These are phyloP conservation scores for Cadophora sp. DNA, from an alignment of 2,329 filamentous ascomycete species.

Conservation along the genomic window DNA sequence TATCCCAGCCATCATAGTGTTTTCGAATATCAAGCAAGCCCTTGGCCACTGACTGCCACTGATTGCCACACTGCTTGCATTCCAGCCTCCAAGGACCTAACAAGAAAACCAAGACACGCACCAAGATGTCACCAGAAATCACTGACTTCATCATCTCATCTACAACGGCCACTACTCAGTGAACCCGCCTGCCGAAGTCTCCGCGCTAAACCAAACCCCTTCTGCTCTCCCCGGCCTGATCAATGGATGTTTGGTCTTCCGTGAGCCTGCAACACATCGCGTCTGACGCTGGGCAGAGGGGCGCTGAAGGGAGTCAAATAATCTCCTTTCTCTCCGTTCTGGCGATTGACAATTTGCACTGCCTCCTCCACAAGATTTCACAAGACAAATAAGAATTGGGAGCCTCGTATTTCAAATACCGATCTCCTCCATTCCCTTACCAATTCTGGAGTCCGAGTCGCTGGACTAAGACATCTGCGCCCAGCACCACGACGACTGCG, in stretches of 20 bases:
- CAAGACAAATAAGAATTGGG: background rate
- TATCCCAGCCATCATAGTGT: background rate
- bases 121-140: conserved; percentile 4
- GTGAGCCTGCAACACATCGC: conserved; percentile 27
- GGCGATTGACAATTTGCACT: conserved; percentile 2
- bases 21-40: conserved; percentile 6
- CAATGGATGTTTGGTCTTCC: conserved; percentile 14
- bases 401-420: conserved; percentile 14
- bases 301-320: conserved; percentile 2
- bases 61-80: background rate
- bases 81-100: conserved; percentile 8
- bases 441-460: background rate
- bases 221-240: too few species aligned
- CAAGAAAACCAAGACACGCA: conserved; percentile 12
- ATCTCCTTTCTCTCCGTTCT: conserved; percentile 7
- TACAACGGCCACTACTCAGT: background rate
- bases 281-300: conserved; percentile 3
- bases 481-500: too few species aligned
- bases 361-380: conserved; percentile 9
- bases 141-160: conserved; percentile 5
- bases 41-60: conserved; percentile 10
- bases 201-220: conserved; percentile 12
- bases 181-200: background rate
- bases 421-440: background rate
- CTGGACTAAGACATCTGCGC: background rate